Base-by-base conservation (phyloP, 2,329 filamentous ascomycete species). In the Talaromyces sp. region DNA sequence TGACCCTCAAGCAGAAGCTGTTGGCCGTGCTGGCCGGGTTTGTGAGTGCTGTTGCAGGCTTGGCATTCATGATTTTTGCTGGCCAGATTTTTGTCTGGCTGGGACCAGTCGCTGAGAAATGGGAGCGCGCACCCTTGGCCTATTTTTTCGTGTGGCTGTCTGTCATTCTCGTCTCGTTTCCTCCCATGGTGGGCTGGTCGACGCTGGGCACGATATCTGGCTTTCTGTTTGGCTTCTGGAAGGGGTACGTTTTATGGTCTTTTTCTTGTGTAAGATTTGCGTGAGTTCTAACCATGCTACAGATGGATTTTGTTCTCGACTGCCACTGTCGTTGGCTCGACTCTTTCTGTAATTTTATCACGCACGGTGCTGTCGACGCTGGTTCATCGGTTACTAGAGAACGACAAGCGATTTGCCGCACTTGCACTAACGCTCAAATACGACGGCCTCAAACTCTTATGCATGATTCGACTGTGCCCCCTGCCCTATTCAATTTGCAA, bases 401-500 rank as follows among this genome's bases (percentile, higher is more conserved):
- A 83, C 65, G 93, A 99, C 76, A 88, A 86, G 71, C 85, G 92
- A 57, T 99, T 99, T 73, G 86, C 94, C 10, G 94, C 94, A 4
- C 83, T 99, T 27, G 85, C 90, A 24, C 83, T 97, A 68, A 94
- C 94, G 8, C 80, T 99, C 63, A 91, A 96, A 65, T 88, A 90
- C 69, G 94, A 99, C 69, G 94, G 94, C 0, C 75, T 99, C 56
- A 89, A 91, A 68, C 86, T 97, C 58, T 82, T 99, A 52, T 88
- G 91, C 64, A 95, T 94, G 83, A 94, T 99, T 67, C 85, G 94
- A 31, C 83, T 97, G 65, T 97, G 93, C 69, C 94, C 94, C 1
- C 74, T 99, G 62, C 94, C 94, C 14, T 99, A 96, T 74, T 94
- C 90, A 57, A 80, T 97, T 66, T 92, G 90, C 71, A 99, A 99